A percentile compares a stretch with the other conserved stretches of the same genome.
These are phyloP conservation scores for Linnemannia zychae DNA, from an alignment of 192 early-diverging fungal genomes.

Conservation along the genomic window DNA sequence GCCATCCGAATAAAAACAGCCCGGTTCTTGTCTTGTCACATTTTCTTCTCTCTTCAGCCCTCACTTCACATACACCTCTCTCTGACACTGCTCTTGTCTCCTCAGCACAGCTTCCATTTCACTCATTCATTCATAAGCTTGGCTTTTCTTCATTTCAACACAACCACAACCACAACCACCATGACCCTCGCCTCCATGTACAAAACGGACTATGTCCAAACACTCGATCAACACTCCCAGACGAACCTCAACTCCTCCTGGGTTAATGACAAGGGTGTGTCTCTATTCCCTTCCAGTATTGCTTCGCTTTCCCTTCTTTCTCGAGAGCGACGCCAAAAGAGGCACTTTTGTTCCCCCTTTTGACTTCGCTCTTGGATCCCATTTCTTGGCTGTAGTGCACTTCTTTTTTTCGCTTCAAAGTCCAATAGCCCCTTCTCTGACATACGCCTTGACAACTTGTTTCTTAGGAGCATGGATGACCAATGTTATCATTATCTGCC, in stretches of 20 bases:
- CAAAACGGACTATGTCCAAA: conserved; percentile 56
- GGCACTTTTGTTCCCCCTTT: not conserved
- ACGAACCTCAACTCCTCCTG: conserved; percentile 70
- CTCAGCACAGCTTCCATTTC: not conserved
- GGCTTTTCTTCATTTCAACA: not conserved
- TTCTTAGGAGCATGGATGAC: conserved; percentile 92
- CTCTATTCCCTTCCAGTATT: not conserved
- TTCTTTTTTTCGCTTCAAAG: not conserved
- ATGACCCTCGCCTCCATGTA: conserved; percentile 56
- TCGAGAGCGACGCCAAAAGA: not conserved
- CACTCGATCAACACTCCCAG: conserved; percentile 65
- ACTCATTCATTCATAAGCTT: not conserved
- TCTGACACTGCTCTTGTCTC: not conserved
- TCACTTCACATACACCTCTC: not conserved
- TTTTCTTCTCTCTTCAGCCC: not conserved
- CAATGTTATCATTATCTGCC: conserved; percentile 82
- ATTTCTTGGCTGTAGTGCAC: not conserved
- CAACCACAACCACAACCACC: not conserved
- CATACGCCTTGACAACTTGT: not conserved
- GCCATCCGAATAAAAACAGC: not conserved
- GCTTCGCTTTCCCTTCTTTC: not conserved
- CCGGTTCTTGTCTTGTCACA: not conserved
- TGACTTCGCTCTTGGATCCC: not conserved
- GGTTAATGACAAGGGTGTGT: conserved; percentile 69
- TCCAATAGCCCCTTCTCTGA: not conserved